phyloP scores from a whole-genome alignment of 805 yeast species.

The Lipomyces sp. region DNA sequence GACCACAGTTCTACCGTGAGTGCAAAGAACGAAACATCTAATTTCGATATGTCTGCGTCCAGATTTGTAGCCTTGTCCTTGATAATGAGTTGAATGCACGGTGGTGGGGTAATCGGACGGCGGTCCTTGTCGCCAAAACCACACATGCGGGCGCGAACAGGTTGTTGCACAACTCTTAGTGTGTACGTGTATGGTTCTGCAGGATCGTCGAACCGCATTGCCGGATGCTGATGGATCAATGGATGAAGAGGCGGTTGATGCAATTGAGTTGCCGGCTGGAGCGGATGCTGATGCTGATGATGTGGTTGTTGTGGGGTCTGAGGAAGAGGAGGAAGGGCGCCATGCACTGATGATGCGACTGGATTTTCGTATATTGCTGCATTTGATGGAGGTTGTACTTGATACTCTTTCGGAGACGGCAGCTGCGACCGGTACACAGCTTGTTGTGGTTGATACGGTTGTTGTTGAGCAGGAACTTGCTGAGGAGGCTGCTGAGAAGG shows the following conservation, averaged over 20 bases:
- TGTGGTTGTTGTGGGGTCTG: constrained; percentile 4
- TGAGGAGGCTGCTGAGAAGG: no score
- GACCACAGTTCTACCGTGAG: constrained; percentile 45
- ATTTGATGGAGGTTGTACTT: no score
- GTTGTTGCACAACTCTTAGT: constrained; percentile 43
- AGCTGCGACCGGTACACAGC: not conserved
- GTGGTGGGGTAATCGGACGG: constrained; percentile 37
- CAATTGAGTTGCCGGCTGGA: not conserved
- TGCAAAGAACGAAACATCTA: constrained; percentile 40
- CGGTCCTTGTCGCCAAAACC: constrained; percentile 45
- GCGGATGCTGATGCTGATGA: not conserved
- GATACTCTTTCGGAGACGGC: constrained; percentile 1
- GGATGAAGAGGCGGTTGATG: not conserved
- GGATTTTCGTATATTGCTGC: not conserved
- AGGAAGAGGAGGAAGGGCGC: no score
- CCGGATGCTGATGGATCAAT: not conserved
- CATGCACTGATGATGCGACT: no score
- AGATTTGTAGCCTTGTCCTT: constrained; percentile 32
- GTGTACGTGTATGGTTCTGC: constrained; percentile 28
- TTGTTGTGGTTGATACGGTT: no score
- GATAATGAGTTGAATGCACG: constrained; percentile 34
- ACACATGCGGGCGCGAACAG: constrained; percentile 48
- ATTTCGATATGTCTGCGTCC: constrained; percentile 31
- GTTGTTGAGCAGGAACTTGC: no score
- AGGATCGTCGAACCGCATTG: constrained; percentile 10